A percentile compares a stretch with the other conserved stretches of the same genome.
phyloP scores from a whole-genome alignment of 495 filamentous ascomycete species.

The Parmelia sp. region DNA sequence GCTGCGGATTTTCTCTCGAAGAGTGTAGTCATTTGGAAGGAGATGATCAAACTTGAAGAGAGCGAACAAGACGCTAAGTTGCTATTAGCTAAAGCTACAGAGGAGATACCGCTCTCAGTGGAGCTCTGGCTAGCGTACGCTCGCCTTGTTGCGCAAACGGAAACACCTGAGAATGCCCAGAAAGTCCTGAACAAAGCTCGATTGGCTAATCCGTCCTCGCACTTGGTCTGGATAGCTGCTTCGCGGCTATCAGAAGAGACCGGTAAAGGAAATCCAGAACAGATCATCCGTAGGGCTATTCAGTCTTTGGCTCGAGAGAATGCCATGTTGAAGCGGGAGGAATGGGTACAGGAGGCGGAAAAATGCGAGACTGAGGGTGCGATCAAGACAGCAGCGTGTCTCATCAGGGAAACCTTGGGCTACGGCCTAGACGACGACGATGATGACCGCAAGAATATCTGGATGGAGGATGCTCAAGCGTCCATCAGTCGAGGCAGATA shows the following conservation, averaged over 20 bases:
- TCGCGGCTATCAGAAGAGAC: slow-evolving; percentile 88
- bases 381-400: slow-evolving; percentile 74
- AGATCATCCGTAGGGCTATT: slow-evolving; percentile 90
- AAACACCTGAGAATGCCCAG: slow-evolving; percentile 83
- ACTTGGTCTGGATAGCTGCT: slow-evolving; percentile 95
- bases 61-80: slow-evolving; percentile 78
- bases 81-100: slow-evolving; percentile 84
- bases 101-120: slow-evolving; percentile 85
- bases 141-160: slow-evolving; percentile 50
- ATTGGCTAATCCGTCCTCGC: slow-evolving; percentile 82
- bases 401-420: slow-evolving; percentile 87
- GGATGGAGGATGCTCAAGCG: slow-evolving; percentile 84
- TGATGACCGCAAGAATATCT: slow-evolving; percentile 89
- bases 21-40: slow-evolving; percentile 93
- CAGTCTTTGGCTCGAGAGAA: slow-evolving; percentile 85
- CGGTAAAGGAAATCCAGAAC: slow-evolving; percentile 63
- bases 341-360: slow-evolving; percentile 94
- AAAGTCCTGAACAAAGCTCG: slow-evolving; percentile 92
- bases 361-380: slow-evolving; percentile 88
- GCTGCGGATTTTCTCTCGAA: slow-evolving; percentile 85
- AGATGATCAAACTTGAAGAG: slow-evolving; percentile 92
- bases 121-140: slow-evolving; percentile 94
- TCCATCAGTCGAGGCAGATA: slow-evolving; percentile 72
- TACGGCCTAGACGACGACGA: slow-evolving; percentile 95
- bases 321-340: slow-evolving; percentile 93